Conservation (phyloP, 495 filamentous ascomycete species). For the Penicillium longicatenatum region DNA sequence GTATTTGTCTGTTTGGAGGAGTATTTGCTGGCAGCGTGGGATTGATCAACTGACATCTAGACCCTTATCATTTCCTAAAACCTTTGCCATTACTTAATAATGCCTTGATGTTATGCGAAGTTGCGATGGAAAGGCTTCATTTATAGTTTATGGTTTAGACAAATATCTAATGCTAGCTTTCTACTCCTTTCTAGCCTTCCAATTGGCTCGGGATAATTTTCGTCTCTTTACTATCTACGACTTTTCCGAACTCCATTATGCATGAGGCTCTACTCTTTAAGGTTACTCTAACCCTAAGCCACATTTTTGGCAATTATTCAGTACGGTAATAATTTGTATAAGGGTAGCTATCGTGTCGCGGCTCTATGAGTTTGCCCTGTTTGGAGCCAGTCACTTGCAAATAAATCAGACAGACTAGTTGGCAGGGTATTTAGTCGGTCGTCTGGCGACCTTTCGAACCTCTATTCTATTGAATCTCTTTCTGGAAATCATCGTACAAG, state of each 20-base stretch:
- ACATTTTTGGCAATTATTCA: slow-evolving; percentile 2
- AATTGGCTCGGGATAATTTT: slow-evolving; percentile 10
- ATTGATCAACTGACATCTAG: no score
- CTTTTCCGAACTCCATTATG: slow-evolving; percentile 2
- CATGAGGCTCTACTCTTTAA: slow-evolving; percentile 4
- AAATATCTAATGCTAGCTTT: no score
- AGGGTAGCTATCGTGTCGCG: slow-evolving; percentile 1
- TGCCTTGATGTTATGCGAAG: no score
- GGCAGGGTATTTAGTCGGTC: background rate
- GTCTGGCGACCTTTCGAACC: background rate
- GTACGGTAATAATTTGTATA: slow-evolving; percentile 3
- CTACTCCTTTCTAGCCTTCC: no score
- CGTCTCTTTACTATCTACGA: slow-evolving; percentile 1
- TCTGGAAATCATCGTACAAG: no score
- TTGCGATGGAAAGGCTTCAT: no score
- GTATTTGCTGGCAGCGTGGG: no score
- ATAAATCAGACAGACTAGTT: slow-evolving; percentile 6
- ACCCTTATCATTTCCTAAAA: no score
- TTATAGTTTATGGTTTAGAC: no score
- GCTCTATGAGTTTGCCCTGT: background rate
- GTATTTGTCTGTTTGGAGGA: no score
- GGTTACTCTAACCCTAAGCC: background rate
- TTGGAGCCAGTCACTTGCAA: background rate
- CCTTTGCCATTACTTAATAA: no score
- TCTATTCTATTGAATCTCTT: no score